Evolutionary conservation across 495 filamentous ascomycete species (phyloP), one percentile per base, ranked within the genome.

Genomic region (Staphylotrichum longicolle): DNA sequence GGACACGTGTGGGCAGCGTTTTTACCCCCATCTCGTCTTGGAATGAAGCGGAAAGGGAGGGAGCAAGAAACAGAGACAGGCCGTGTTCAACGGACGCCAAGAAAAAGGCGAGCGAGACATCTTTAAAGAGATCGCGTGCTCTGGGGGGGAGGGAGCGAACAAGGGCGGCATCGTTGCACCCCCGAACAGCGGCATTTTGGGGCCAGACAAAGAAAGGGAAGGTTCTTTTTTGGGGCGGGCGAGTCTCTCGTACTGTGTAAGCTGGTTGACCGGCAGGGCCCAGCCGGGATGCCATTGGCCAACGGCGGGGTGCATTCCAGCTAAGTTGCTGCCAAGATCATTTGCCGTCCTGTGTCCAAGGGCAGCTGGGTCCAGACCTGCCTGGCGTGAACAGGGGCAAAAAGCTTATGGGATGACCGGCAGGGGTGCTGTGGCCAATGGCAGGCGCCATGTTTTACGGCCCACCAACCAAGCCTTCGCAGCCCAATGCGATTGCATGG

Each of bases 291-390:
- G 30, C 33, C 4, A 53, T 57, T 56, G 54, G 49, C 4, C 47
- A 11, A 14, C 41, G 12, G 54, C 30, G 7, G 3, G 20, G 10
- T 32, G 11, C 20, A 49, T 53, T 53, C 58, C 59, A 55, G 33
- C 50, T 42, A 20, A 32, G 44, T 15, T 50, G 53, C 30, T 30
- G 51, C 50, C 59, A 55, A 55, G 50, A 41, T 9, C 51, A 35
- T 14, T 35, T 51, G 32, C 35, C 33, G 33, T 54, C 34, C 30
- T 11, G 14, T 4, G 30, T 4, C 10, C 37, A 10, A 15, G 33
- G 33, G 50, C 15, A 6, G 4, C 11, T 15, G 51, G 20, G 34
- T 33, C 40, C n/a, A 33, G 52, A n/a, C 40, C 39, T 4, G 37
- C 5, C 20, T 3, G 51, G 51, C 12, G 12, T n/a, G 5, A 12